phyloP scores from a whole-genome alignment of 352 stramenopile genomes.

The Globisporangium paroecandrum region DNA sequence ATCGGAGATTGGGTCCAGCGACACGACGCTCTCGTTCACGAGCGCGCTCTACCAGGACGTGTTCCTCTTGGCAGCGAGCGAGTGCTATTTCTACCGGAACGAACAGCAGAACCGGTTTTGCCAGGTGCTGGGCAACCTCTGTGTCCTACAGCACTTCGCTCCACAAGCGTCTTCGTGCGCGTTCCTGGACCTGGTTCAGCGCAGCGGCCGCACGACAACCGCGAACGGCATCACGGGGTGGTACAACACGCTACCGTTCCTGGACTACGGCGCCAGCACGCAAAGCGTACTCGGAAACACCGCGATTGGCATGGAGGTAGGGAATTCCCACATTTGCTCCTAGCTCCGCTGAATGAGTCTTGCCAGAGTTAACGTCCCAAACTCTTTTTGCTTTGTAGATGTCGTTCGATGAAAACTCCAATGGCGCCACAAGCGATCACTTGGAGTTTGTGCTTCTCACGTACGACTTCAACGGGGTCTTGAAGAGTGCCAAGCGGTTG shows the following conservation, averaged over 20 bases:
- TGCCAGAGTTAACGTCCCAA: background rate
- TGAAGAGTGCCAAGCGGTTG: constrained; percentile 68
- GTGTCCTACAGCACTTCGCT: constrained; percentile 90
- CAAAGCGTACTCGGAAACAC: constrained; percentile 58
- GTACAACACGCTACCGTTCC: constrained; percentile 84
- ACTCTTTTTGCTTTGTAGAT: constrained; percentile 37
- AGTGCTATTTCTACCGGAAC: constrained; percentile 87
- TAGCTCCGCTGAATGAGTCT: too few relatives aligned
- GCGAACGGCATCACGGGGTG: constrained; percentile 54
- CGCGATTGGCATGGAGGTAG: constrained; percentile 72
- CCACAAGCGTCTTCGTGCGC: constrained; percentile 56
- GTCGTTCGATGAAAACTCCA: constrained; percentile 62
- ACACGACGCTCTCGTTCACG: constrained; percentile 27
- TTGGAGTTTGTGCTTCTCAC: constrained; percentile 84
- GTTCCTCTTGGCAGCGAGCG: constrained; percentile 60
- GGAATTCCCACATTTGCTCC: background rate
- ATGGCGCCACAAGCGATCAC: constrained; percentile 48
- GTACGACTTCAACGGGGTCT: constrained; percentile 88
- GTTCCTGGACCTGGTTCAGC: constrained; percentile 73
- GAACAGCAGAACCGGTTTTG: constrained; percentile 71
- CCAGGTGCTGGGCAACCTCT: constrained; percentile 90
- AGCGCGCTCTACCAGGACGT: constrained; percentile 79
- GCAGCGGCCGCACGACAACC: constrained; percentile 37
- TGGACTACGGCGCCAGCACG: constrained; percentile 75
- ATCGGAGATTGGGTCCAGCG: constrained; percentile 30